A percentile compares a stretch with the other conserved stretches of the same genome.
These are phyloP conservation scores for Euphorbia celastroides DNA, from an alignment of 441 rosid genomes.

Conservation along the genomic window DNA sequence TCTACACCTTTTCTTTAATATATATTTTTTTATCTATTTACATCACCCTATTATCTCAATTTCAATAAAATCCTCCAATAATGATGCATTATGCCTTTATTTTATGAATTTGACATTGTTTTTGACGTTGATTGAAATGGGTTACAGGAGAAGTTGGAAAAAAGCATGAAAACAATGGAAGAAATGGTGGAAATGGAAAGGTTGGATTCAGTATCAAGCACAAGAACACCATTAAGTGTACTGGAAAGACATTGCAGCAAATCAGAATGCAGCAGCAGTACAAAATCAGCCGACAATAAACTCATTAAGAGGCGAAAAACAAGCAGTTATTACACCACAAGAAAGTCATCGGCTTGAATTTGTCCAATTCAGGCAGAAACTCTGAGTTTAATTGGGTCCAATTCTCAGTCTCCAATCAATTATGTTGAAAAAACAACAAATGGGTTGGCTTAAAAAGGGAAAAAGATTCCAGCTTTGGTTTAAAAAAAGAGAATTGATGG, in stretches of 20 bases:
- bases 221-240: slow-evolving; percentile 42
- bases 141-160: slow-evolving; percentile 33
- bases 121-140: background rate
- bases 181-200: slow-evolving; percentile 37
- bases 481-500: background rate
- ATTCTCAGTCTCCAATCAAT: background rate
- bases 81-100: background rate
- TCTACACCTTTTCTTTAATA: too few relatives aligned
- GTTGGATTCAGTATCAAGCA: slow-evolving; percentile 28
- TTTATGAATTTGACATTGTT: background rate
- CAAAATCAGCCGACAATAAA: slow-evolving; percentile 4
- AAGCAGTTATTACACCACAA: background rate
- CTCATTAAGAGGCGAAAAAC: slow-evolving; percentile 13
- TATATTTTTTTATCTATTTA: too few relatives aligned
- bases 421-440: background rate
- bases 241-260: slow-evolving; percentile 30
- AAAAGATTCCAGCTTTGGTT: background rate
- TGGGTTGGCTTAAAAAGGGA: background rate
- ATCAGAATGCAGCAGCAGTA: slow-evolving; percentile 24
- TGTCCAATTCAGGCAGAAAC: background rate
- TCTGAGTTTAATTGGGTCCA: background rate
- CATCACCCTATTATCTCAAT: too few relatives aligned
- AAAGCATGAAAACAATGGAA: slow-evolving; percentile 31
- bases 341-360: background rate
- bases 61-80: too few relatives aligned